Conservation (phyloP, 805 yeast species). For the Saccharomycopsis synnaedendra region DNA sequence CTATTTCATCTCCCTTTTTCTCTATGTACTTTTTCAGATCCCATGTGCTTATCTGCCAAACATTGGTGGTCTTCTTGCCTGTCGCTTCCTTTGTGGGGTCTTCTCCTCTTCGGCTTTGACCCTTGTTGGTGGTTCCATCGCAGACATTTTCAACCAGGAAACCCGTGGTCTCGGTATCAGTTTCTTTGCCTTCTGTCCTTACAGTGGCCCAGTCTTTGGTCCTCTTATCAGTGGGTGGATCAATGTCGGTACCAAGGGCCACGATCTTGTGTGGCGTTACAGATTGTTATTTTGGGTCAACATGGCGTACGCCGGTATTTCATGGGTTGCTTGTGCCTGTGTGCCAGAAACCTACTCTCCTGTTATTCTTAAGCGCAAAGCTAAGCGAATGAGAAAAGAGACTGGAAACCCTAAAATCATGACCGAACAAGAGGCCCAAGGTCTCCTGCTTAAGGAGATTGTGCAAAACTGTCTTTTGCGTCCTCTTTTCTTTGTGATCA, state of each 20-base stretch:
- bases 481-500: slow-evolving; percentile 64
- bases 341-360: slow-evolving; percentile 94
- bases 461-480: slow-evolving; percentile 62
- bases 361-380: slow-evolving; percentile 57
- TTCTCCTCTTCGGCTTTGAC: slow-evolving; percentile 76
- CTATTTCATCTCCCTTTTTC: slow-evolving; percentile 61
- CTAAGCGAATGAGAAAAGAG: slow-evolving; percentile 56
- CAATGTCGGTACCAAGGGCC: slow-evolving; percentile 47
- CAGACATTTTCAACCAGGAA: slow-evolving; percentile 75
- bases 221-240: slow-evolving; percentile 85
- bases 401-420: slow-evolving; percentile 76
- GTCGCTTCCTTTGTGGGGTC: slow-evolving; percentile 82
- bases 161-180: slow-evolving; percentile 87
- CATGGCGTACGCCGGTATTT: slow-evolving; percentile 81
- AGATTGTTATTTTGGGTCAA: slow-evolving; percentile 82
- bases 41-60: slow-evolving; percentile 82
- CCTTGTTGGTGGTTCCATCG: slow-evolving; percentile 83
- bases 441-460: slow-evolving; percentile 57
- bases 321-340: slow-evolving; percentile 53
- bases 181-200: slow-evolving; percentile 84
- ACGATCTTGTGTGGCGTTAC: slow-evolving; percentile 27
- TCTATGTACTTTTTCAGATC: slow-evolving; percentile 70
- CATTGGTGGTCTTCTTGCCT: slow-evolving; percentile 68
- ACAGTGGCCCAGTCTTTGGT: slow-evolving; percentile 86
- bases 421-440: slow-evolving; percentile 88